Base-by-base conservation (phyloP, 768 basidiomycete genomes). In the Mycena polygramma region DNA sequence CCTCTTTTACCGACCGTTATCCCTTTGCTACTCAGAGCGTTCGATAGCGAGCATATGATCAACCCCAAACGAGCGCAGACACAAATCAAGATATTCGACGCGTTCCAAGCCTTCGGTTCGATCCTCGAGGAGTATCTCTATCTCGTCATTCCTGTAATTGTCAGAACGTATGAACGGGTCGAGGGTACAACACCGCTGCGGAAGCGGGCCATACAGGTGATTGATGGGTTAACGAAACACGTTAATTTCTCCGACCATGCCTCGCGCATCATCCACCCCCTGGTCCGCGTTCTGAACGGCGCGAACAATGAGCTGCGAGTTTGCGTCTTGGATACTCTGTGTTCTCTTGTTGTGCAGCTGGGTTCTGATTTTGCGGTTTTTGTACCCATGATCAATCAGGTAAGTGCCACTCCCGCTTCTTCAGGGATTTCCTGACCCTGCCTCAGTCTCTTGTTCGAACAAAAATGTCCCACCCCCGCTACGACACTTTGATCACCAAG, bases 201-300 rank as follows among this genome's bases (percentile, higher is more conserved):
- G 52, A 95, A 95, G 81, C 89, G 91, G 57, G 97, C 97, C 0
- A 92, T 99, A 51, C 91, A 94, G 71, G 97, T 95, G 1, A 94
- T 99, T 49, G 95, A 96, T 53, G 94, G 93, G 24, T 82, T 99
- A 35, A 96, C 96, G 7, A 88, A 92, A 73, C 88, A 96, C 66
- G 95, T 99, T 74, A 98, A 99, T 81, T 98, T 99, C 77, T 96
- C 95, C 5, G 98, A 99, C 76, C 97, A 99, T 73, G 96, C 98
- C 24, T 97, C 96, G 13, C 90, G 97, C 26, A 98, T 99, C 75
- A 94, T 99, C 9, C 98, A 99, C 75, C 97, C 98, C 7, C 86
- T 99, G 30, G 92, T 95, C 48, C 89, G 98, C 45, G 94, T 98
- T 2, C 83, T 99, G 66, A 91, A 91, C 49, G 85, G 84, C 43